Base-by-base conservation (phyloP, 1,284 basidiomycete species). In the Papiliotrema laurentii region DNA sequence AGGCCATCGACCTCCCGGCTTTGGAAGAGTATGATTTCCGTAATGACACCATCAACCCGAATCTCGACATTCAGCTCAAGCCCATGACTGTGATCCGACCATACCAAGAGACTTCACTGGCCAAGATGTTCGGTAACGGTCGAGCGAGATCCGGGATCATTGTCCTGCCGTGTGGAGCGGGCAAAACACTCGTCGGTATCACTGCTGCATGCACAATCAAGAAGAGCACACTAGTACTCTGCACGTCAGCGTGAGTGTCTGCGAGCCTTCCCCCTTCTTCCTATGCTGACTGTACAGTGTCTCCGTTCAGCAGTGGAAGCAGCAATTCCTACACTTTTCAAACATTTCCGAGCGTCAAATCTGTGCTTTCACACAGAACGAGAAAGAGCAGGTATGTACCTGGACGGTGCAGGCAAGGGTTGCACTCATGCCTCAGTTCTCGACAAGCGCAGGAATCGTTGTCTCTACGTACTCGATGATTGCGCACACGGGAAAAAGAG, bases 121-220 rank as follows among this genome's bases (percentile, higher is more conserved):
- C 89, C 58, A 97, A 97, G 75, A 97, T 97, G 93, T 97, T 97
- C 71, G 93, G 93, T 50, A 97, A 97, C 71, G 93, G 92, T 43
- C 91, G 93, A 67, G 93, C 93, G 39, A 83, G 93, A 50, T 97
- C 93, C 42, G 96, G 96, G 3, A 98, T 99, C 62, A 98, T 99
- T 56, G 96, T 99, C 4, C 78, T 99, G 27, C 96, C 96, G 34
- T 99, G 96, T 68, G 96, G 96, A 53, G 96, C 96, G 27, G 96
- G 96, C 41, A 98, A 99, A 78, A 98, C 96, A 10, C 81, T 99
- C 4, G 96, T 98, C 5, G 96, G 96, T 16, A 97, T 99, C 65
- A 98, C 96, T 0, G 96, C 96, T 3, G 96, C 96, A 11, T 97
- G 93, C 67, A 98, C 96, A 18, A 96, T 98, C 77, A 97, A 97